Conservation (phyloP, 2,329 filamentous ascomycete species). For the Ophiosphaerella narmari region DNA sequence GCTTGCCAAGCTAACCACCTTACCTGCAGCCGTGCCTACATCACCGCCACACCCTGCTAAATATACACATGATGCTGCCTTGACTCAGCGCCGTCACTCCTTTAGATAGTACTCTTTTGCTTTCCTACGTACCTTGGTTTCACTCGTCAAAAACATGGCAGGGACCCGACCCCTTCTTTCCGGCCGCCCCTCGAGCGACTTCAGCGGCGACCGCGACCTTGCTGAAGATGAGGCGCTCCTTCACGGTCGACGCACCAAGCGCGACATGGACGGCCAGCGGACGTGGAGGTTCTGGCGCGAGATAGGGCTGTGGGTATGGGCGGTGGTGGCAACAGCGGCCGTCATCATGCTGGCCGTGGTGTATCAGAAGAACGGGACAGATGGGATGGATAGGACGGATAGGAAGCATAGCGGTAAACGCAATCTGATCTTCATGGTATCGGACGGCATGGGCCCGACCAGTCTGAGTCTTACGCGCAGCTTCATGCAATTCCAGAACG, state of each 20-base stretch:
- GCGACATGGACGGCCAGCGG: constrained; percentile 32
- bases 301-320: constrained; percentile 79
- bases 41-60: constrained; percentile 17
- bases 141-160: constrained; percentile 36
- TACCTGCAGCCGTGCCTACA: constrained; percentile 5
- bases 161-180: constrained; percentile 59
- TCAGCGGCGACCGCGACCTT: constrained; percentile 59
- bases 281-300: constrained; percentile 70
- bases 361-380: constrained; percentile 63
- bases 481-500: constrained; percentile 78
- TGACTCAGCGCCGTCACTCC: constrained; percentile 12
- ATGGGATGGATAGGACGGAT: constrained; percentile 36
- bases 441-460: constrained; percentile 96
- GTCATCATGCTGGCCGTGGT: constrained; percentile 82
- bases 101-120: constrained; percentile 4
- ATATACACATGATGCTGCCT: constrained; percentile 9
- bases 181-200: constrained; percentile 60
- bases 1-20: constrained; percentile 13
- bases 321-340: constrained; percentile 75
- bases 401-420: constrained; percentile 65
- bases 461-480: constrained; percentile 84
- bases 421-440: constrained; percentile 98
- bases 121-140: background rate
- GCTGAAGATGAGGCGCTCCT: constrained; percentile 68
- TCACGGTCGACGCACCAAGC: constrained; percentile 56